Evolutionary conservation across 768 basidiomycete genomes (phyloP).

Genomic region (Russula lepida): DNA sequence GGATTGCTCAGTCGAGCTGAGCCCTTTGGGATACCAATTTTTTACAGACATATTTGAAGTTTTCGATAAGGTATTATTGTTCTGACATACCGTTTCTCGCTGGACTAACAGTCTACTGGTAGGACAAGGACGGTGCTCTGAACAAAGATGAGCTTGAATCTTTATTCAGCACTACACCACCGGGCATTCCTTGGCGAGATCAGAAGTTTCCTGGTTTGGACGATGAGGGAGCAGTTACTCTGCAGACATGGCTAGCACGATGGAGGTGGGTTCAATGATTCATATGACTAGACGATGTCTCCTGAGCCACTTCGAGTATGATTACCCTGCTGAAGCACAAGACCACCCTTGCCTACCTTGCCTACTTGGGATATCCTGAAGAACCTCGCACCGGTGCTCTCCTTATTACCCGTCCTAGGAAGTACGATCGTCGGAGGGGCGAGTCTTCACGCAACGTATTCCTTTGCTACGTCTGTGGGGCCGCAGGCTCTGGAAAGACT

Average conservation of each 20-base stretch:
- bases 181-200: slow-evolving; percentile 94
- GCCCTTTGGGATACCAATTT: slow-evolving; percentile 91
- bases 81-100: background rate
- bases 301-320: slow-evolving; percentile 51
- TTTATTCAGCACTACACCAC: slow-evolving; percentile 79
- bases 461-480: slow-evolving; percentile 88
- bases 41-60: slow-evolving; percentile 94
- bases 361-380: slow-evolving; percentile 85
- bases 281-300: background rate
- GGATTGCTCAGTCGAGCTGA: slow-evolving; percentile 93
- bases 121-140: slow-evolving; percentile 95
- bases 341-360: slow-evolving; percentile 88
- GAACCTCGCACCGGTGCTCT: slow-evolving; percentile 77
- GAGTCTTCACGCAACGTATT: slow-evolving; percentile 90
- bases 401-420: slow-evolving; percentile 75
- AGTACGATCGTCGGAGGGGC: slow-evolving; percentile 76
- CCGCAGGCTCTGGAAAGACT: slow-evolving; percentile 94
- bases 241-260: slow-evolving; percentile 96
- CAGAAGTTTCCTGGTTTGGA: slow-evolving; percentile 88
- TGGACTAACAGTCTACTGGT: slow-evolving; percentile 1
- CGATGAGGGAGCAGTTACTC: slow-evolving; percentile 82
- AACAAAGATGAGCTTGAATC: slow-evolving; percentile 76
- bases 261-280: slow-evolving; percentile 64
- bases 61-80: slow-evolving; percentile 71
- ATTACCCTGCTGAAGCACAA: slow-evolving; percentile 92